These are phyloP conservation scores for Penicillium corylophilum DNA, from an alignment of 2,329 filamentous ascomycete genomes.

Conservation along the genomic window DNA sequence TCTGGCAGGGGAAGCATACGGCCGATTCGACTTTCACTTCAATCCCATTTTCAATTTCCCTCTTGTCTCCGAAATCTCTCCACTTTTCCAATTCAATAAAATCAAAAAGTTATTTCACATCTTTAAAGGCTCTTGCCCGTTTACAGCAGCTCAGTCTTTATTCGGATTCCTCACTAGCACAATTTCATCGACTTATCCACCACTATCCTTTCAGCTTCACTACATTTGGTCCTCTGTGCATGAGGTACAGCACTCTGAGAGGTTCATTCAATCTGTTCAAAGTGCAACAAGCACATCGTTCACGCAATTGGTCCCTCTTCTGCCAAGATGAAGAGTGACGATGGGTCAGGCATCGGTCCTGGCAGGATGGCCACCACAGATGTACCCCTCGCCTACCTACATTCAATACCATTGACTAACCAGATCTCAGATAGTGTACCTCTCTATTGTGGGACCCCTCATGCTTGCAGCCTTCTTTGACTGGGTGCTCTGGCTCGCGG, in stretches of 20 bases:
- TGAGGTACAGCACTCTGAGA: too few relatives aligned
- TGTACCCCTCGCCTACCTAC: slow-evolving; percentile 2
- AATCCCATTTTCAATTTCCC: background rate
- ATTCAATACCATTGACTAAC: background rate
- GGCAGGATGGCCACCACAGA: slow-evolving; percentile 13
- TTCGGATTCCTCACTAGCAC: background rate
- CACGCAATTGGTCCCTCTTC: background rate
- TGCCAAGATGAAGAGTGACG: background rate
- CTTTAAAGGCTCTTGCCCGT: background rate
- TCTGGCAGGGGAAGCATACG: background rate
- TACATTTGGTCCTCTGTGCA: too few relatives aligned
- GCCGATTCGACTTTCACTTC: background rate
- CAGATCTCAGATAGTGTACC: slow-evolving; percentile 72
- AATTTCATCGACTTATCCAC: background rate
- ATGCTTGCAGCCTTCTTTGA: slow-evolving; percentile 85
- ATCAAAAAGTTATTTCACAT: background rate
- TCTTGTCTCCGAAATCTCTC: too few relatives aligned
- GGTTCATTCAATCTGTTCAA: background rate
- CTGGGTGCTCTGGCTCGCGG: slow-evolving; percentile 93
- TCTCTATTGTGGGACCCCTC: slow-evolving; percentile 73
- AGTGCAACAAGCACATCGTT: background rate
- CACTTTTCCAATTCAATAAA: background rate
- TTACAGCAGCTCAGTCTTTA: background rate
- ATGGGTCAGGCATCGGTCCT: background rate
- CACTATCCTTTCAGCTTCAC: background rate